Base-by-base conservation (phyloP, 176 grass and related monocot species). In the Triticum monococcum region DNA sequence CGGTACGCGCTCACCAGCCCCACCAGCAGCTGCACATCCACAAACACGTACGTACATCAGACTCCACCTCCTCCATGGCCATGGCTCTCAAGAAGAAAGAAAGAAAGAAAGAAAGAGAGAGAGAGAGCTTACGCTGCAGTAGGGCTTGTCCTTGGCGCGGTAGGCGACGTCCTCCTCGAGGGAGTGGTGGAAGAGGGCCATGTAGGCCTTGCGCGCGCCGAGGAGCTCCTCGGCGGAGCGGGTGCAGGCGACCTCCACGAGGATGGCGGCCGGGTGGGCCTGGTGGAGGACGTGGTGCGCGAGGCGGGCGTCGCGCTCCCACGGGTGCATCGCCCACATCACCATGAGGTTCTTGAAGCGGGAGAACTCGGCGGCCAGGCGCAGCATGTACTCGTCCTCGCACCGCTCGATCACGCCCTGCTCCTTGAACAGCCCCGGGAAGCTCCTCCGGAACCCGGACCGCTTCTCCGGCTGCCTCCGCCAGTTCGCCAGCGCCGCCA, bases 131-230 rank as follows among this genome's bases (percentile, higher is more conserved):
- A 98, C 96, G 65, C 38, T 86, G 88, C 86, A 94, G 88, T 88
- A 92, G 23, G 72, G 86, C 85, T 84, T 91, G 79, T 91, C 93
- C 87, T 66, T 91, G 88, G 95, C 70, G 60, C 67, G 64, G 93
- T 94, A 92, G 0, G 96, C 96, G 46, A 96, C 96, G 84, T 98
- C 96, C 80, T 98, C 96, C 84, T 98, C 96, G 16, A 98, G 92
- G 70, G 97, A 98, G 90, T 50, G 87, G 87, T 94, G 94, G 87
- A 83, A 96, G 33, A 98, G 97, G 13, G 84, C 89, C 56, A 96
- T 92, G 92, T 98, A 96, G 2, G 96, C 96, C 36, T 87, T 90
- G 61, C 94, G 89, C 0, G 85, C 88, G 22, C 96, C 96, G 20
- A 96, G 88, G 14, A 98, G 93, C 64, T 96, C 96, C 14, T 98